These are phyloP conservation scores for Lachancea nothofagi DNA, from an alignment of 805 yeast species.

Conservation along the genomic window DNA sequence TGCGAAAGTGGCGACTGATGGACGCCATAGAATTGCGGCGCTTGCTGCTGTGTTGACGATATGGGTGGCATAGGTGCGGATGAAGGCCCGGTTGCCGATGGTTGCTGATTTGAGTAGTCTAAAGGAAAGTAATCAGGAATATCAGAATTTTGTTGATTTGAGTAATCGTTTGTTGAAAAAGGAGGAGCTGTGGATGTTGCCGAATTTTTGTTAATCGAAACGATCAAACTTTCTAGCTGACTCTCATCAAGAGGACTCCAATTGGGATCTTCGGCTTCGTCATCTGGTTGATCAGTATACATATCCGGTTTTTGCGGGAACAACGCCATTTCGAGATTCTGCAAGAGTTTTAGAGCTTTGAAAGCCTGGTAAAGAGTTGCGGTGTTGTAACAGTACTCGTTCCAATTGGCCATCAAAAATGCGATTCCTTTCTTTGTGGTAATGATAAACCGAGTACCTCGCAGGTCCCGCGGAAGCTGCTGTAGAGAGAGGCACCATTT, in stretches of 20 bases:
- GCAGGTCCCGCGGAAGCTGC: constrained; percentile 1
- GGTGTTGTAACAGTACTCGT: constrained; percentile 6
- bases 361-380: constrained; percentile 9
- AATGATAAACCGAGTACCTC: constrained; percentile 4
- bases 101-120: constrained; percentile 1
- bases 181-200: background rate
- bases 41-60: background rate
- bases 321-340: constrained; percentile 6
- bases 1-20: constrained; percentile 3
- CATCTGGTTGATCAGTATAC: constrained; percentile 6
- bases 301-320: constrained; percentile 10
- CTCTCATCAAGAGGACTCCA: constrained; percentile 8
- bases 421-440: constrained; percentile 8
- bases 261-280: constrained; percentile 2
- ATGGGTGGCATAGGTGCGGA: too few relatives aligned
- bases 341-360: constrained; percentile 7
- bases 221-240: constrained; percentile 2
- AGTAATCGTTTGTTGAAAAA: background rate
- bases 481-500: constrained; percentile 8
- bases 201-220: background rate
- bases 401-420: constrained; percentile 6
- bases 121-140: constrained; percentile 1
- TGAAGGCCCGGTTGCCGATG: background rate
- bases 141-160: background rate
- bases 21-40: constrained; percentile 2